Conservation (phyloP, 2,329 filamentous ascomycete genomes). For the Aspergillus neotritici region DNA sequence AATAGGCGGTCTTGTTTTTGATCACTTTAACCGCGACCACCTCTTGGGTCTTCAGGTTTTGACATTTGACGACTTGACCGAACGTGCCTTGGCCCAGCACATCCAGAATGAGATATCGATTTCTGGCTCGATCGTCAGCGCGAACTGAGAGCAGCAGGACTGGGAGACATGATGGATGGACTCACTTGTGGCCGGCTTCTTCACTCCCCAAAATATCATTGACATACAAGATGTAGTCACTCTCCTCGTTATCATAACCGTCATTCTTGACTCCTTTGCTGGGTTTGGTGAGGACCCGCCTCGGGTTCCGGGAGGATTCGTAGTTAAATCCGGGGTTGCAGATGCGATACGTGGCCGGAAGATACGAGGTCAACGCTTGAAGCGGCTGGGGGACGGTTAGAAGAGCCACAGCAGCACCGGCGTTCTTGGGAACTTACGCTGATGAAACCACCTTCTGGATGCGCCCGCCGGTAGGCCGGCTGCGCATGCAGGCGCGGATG, state of each 20-base stretch:
- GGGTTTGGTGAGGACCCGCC: constrained; percentile 91
- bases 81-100: constrained; percentile 97
- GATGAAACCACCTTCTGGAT: constrained; percentile 96
- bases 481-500: constrained; percentile 79
- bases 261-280: constrained; percentile 99
- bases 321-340: constrained; percentile 99
- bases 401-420: background rate
- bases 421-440: constrained; percentile 58
- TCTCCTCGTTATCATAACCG: constrained; percentile 97
- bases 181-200: constrained; percentile 93
- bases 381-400: constrained; percentile 59
- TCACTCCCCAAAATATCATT: constrained; percentile 98
- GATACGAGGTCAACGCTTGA: constrained; percentile 87
- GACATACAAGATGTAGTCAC: constrained; percentile 97
- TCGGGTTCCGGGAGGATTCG: constrained; percentile 92
- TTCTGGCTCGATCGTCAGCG: constrained; percentile 47
- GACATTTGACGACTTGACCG: constrained; percentile 97
- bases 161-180: constrained; percentile 4
- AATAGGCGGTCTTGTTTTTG: constrained; percentile 98
- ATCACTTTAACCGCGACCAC: constrained; percentile 98
- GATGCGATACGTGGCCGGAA: constrained; percentile 94
- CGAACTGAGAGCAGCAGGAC: constrained; percentile 2
- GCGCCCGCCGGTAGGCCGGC: constrained; percentile 84
- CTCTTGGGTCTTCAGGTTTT: constrained; percentile 96
- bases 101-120: constrained; percentile 93